Evolutionary conservation across 257 asterid genomes (phyloP), one percentile per base, ranked within the genome.

Genomic region (Apocynum venetum): DNA sequence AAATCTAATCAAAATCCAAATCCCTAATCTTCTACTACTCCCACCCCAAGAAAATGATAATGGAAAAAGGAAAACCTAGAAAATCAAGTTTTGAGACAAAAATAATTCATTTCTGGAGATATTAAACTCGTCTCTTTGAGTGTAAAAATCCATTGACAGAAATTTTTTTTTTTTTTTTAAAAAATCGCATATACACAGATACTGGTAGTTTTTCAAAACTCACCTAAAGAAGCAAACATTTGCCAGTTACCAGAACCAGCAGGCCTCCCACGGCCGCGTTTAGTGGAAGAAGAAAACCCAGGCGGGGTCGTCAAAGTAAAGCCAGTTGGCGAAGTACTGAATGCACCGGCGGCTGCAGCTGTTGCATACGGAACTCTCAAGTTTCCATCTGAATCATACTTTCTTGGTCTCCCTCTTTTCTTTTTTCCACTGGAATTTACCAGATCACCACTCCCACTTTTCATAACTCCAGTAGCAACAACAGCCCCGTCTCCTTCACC

Each of bases 321-420:
- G 6, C 92, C 94, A n/a, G 89, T 64, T 48, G 80, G 91, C 48
- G 79, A 76, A 53, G 88, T 76, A 57, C 53, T 11, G 49, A 40
- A 78, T 35, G 78, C 83, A 41, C 77, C 85, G 64, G 82, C 77
- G 36, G 89, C 84, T 40, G 90, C 84, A 0, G 91, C 77, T 46
- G 79, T 77, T 13, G 82, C 68, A 75, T 83, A 90, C 12, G 91
- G 87, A 70, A 87, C 87, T 57, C 86, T 90, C 60, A 93, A 80
- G 85, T 91, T 93, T 70, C 98, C 98, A 5, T 91, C 91, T 2
- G 96, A 81, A 83, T 93, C 97, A 53, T 88, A 93, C 84, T 93
- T 93, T 77, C 96, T 89, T 2, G 98, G 98, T 73, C 98, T 85
- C 49, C 98, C 98, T 77, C 97, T 87, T 83, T 90, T 93, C 89